These are phyloP conservation scores for Podospora sp. DNA, from an alignment of 495 filamentous ascomycete species.

Conservation along the genomic window DNA sequence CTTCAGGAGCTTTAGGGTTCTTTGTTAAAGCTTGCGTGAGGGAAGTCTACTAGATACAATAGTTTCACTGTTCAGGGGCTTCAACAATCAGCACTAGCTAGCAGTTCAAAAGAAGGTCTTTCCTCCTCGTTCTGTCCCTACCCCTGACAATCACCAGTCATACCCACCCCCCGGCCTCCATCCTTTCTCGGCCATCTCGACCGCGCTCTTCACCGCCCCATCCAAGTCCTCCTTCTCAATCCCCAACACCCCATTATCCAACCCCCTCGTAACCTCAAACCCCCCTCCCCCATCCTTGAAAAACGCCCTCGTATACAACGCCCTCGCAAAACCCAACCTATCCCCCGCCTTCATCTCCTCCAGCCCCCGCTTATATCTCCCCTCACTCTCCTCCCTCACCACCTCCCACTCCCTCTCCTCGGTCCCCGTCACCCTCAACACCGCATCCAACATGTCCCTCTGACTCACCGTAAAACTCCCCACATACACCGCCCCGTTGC, in stretches of 20 bases:
- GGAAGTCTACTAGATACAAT: too few species aligned
- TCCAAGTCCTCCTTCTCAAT: slow-evolving; percentile 64
- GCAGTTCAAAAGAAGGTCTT: too few species aligned
- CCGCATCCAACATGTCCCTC: slow-evolving; percentile 49
- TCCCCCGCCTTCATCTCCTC: slow-evolving; percentile 45
- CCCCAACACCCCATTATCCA: slow-evolving; percentile 55
- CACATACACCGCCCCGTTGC: slow-evolving; percentile 45
- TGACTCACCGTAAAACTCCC: slow-evolving; percentile 49
- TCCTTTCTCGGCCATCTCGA: slow-evolving; percentile 32
- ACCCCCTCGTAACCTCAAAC: slow-evolving; percentile 38
- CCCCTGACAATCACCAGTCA: neutral
- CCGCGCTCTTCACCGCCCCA: slow-evolving; percentile 49
- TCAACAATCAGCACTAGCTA: too few species aligned
- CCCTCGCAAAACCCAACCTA: slow-evolving; percentile 50
- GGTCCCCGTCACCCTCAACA: slow-evolving; percentile 56
- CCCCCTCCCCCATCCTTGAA: slow-evolving; percentile 50
- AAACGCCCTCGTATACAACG: slow-evolving; percentile 57
- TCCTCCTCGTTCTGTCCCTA: too few species aligned
- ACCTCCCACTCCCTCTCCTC: slow-evolving; percentile 62
- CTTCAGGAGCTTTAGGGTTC: too few species aligned
- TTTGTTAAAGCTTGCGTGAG: too few species aligned
- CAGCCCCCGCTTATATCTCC: slow-evolving; percentile 49
- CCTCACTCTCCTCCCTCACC: slow-evolving; percentile 38
- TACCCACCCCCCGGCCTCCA: slow-evolving; percentile 1
- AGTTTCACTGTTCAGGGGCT: too few species aligned